These are phyloP conservation scores for Pseudonectria buxi DNA, from an alignment of 2,329 filamentous ascomycete species.

Conservation along the genomic window DNA sequence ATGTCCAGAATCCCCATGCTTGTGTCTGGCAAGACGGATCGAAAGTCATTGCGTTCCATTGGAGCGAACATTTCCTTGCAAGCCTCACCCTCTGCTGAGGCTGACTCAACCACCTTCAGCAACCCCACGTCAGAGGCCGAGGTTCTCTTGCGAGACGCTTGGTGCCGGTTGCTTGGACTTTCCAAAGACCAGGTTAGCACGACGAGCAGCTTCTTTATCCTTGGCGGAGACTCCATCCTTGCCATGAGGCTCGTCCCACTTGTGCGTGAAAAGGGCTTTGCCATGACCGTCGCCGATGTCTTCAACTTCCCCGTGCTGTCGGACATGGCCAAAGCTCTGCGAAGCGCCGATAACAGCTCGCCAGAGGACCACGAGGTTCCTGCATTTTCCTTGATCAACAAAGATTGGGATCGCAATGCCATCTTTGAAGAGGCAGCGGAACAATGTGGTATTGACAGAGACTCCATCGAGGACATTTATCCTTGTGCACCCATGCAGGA, in stretches of 20 bases:
- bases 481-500: conserved; percentile 48
- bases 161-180: conserved; percentile 29
- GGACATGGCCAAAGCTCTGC: conserved; percentile 33
- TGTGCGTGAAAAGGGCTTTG: conserved; percentile 31
- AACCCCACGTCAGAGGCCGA: conserved; percentile 14
- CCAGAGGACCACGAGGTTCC: conserved; percentile 19
- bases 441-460: conserved; percentile 22
- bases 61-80: conserved; percentile 16
- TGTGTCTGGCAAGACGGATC: conserved; percentile 19
- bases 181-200: conserved; percentile 27
- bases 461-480: conserved; percentile 41
- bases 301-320: conserved; percentile 38
- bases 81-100: conserved; percentile 4
- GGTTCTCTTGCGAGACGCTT: conserved; percentile 26
- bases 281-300: conserved; percentile 37
- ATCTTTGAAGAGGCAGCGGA: conserved; percentile 25
- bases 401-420: conserved; percentile 24
- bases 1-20: conserved; percentile 18
- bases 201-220: conserved; percentile 38
- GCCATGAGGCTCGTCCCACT: conserved; percentile 43
- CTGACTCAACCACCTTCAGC: conserved; percentile 2
- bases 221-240: conserved; percentile 43
- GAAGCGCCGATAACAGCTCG: conserved; percentile 16
- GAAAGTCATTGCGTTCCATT: conserved; percentile 14
- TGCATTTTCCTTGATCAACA: conserved; percentile 33